Base-by-base conservation (phyloP, 345 rosid species). In the Brassica nigra region DNA sequence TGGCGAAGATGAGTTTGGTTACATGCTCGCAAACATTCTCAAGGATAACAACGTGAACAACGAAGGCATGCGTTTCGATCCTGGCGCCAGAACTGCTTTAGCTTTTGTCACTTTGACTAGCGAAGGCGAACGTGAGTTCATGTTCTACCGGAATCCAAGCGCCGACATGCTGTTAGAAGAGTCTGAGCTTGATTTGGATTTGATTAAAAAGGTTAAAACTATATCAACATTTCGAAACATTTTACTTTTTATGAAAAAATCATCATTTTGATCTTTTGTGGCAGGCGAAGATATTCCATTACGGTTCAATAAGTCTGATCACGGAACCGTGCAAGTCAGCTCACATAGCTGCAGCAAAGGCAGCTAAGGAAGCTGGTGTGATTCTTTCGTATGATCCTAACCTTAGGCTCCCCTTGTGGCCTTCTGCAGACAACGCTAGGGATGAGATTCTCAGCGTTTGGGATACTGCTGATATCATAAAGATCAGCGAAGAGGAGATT, bases 81-180 rank as follows among this genome's bases (percentile, higher is more conserved):
- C 92, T 2, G 94, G 93, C 42, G 98, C 98, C 6, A 88, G 94
- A 68, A 93, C 99, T 57, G 99, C 99, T 82, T 83, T 95, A 75
- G 98, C 99, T 36, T 95, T 95, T 82, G 96, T 95, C 42, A 95
- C 98, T 4, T 87, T 90, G 73, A 90, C 90, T 76, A 90, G 77
- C 30, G 90, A 93, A 67, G 99, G 99, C 44, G 99, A 95, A 79
- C 93, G 96, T 2, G 99, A 95, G 65, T 95, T 95, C 85, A 95
- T 95, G 98, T 95, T 93, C 77, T 95, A 95, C 70, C 91, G 99
- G 34, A 95, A 95, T 78, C 99, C 99, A 2, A 92, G 99, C 80
- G 98, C 98, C 1, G 99, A 95, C 81, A 95, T 95, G 99, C 76
- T 95, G 82, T 91, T 95, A 69, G 79, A 79, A 76, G 98, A 88